These are phyloP conservation scores for Neurospora sp. DNA, from an alignment of 495 filamentous ascomycete species.

Conservation along the genomic window DNA sequence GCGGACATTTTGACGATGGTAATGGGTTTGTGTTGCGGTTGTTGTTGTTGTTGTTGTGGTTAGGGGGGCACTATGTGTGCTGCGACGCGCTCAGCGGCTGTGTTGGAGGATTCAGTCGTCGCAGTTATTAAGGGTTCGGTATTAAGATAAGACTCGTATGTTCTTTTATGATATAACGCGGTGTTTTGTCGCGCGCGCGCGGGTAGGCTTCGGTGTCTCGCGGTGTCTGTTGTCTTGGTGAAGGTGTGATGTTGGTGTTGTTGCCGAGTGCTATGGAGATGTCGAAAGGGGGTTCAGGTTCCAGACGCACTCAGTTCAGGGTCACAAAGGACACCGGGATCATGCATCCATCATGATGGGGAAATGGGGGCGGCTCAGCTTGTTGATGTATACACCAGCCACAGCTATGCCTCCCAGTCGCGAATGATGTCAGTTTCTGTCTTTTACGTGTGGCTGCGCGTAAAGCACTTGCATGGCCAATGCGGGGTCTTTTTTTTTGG, in stretches of 20 bases:
- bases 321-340: not conserved
- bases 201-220: not conserved
- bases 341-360: not conserved
- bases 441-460: not conserved
- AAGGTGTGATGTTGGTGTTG: not conserved
- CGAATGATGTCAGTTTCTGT: not conserved
- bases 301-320: not conserved
- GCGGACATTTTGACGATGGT: conserved; percentile 58
- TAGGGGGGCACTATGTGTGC: not conserved
- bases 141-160: not conserved
- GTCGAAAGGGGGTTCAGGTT: not conserved
- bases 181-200: not conserved
- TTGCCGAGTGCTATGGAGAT: not conserved
- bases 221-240: not conserved
- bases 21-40: not conserved
- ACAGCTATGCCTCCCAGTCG: not conserved
- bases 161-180: not conserved
- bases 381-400: not conserved
- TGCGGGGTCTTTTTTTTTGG: not conserved
- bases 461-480: not conserved
- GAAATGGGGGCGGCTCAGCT: not conserved
- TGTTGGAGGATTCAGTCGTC: not conserved
- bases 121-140: not conserved
- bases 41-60: too few relatives aligned
- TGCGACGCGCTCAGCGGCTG: not conserved